phyloP scores from a whole-genome alignment of 176 grass and related monocot species.

The Tillandsia leiboldiana region DNA sequence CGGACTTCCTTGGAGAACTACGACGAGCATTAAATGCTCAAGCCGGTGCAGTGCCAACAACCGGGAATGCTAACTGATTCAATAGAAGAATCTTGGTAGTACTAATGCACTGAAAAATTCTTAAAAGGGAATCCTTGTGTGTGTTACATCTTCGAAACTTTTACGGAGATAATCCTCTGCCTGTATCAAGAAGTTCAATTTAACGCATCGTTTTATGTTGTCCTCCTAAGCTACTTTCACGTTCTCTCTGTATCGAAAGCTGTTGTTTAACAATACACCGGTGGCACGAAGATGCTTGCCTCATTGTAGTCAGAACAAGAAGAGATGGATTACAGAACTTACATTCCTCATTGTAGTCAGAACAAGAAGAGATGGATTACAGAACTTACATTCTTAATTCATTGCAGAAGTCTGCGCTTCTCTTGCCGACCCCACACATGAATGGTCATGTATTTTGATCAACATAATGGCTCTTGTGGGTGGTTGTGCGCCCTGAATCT shows the following conservation, averaged over 20 bases:
- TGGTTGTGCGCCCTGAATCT: no score
- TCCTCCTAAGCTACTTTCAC: no score
- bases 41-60: slow-evolving; percentile 11
- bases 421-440: neutral
- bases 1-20: slow-evolving; percentile 31
- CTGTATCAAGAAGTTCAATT: no score
- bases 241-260: neutral
- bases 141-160: neutral
- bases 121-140: neutral
- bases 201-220: no score
- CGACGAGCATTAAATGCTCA: slow-evolving; percentile 6
- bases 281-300: neutral
- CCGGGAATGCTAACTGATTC: slow-evolving; percentile 2
- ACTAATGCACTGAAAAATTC: neutral
- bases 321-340: neutral
- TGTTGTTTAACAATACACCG: neutral
- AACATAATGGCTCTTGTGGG: no score
- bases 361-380: neutral
- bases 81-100: neutral
- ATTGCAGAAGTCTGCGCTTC: neutral
- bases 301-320: neutral
- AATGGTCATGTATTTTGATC: neutral
- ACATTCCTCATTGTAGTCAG: neutral
- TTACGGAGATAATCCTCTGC: no score
- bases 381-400: neutral